Evolutionary conservation across 2,329 filamentous ascomycete genomes (phyloP).

Genomic region (Aspergillus sp.): DNA sequence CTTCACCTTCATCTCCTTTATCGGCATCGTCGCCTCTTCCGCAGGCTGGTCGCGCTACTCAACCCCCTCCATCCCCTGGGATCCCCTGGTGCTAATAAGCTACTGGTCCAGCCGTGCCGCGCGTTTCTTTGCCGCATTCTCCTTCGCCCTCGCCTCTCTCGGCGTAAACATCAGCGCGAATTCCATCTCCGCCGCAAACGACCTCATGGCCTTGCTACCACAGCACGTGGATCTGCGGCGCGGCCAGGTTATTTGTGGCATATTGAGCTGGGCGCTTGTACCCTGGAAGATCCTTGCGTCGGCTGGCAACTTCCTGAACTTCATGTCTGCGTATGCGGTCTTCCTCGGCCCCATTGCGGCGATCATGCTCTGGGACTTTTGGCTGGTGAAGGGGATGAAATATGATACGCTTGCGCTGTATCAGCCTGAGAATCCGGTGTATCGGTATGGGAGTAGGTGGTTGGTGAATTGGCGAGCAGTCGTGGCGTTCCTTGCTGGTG

Average conservation of each 20-base stretch:
- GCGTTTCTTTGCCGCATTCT: conserved; percentile 53
- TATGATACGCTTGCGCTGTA: conserved; percentile 56
- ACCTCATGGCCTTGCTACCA: conserved; percentile 57
- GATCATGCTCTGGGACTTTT: conserved; percentile 62
- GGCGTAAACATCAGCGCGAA: conserved; percentile 60
- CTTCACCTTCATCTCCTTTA: conserved; percentile 55
- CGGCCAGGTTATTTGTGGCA: conserved; percentile 55
- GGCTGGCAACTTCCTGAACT: conserved; percentile 60
- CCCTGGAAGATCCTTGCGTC: conserved; percentile 66
- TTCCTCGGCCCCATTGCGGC: conserved; percentile 65
- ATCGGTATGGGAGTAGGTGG: conserved; percentile 48
- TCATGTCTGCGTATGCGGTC: conserved; percentile 66
- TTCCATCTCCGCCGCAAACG: conserved; percentile 50
- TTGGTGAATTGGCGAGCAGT: conserved; percentile 63
- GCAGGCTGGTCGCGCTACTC: conserved; percentile 40
- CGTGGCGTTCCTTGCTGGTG: conserved; percentile 57
- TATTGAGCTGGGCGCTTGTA: conserved; percentile 60
- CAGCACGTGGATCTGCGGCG: conserved; percentile 57
- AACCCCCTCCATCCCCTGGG: conserved; percentile 42
- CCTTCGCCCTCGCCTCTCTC: conserved; percentile 56
- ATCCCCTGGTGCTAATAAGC: conserved; percentile 43
- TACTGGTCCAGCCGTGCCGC: conserved; percentile 41
- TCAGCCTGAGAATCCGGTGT: conserved; percentile 46
- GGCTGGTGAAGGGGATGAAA: conserved; percentile 52
- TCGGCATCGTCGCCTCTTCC: conserved; percentile 44